Evolutionary conservation across 768 basidiomycete genomes (phyloP), one percentile per base, ranked within the genome.

Genomic region (Tulasnella sp.): DNA sequence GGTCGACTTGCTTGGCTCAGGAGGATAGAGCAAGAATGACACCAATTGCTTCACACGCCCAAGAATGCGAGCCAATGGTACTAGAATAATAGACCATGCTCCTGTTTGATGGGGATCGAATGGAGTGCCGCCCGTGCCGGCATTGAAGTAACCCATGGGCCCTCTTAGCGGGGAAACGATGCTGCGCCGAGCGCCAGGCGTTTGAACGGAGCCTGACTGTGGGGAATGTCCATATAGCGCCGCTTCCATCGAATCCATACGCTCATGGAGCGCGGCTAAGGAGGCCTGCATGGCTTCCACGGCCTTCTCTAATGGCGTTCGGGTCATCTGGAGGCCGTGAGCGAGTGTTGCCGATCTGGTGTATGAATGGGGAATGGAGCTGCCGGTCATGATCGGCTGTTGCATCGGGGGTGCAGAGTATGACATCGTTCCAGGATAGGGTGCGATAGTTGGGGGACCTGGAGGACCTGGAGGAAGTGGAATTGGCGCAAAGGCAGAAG

Each of bases 31-130:
- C 80, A 94, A 89, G 84, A 94, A 92, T 18, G 85, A 82, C 14
- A 89, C 84, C 56, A 93, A 82, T 46, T 88, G 86, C 58, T 88
- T 88, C 52, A 93, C 81, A 34, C 84, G 84, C 16, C 87, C 86
- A 19, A 91, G 80, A 31, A 89, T 87, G 40, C 87, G 87, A n/a
- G 89, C 85, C 18, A 94, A 76, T 14, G 93, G 93, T 80, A 89
- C 90, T 8, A 94, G 85, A 21, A 94, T 86, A 71, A 92, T 82
- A 9, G 94, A 90, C 94, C 94, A 96, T 87, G 95, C 89, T 72
- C 94, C 94, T 84, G 95, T 87, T 83, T 95, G 93, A 74, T 93
- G 89, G n/a, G 93, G 83, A 83, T 94, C 92, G 91, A 92, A 93
- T n/a, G 52, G 71, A 24, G 79, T 9, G 24, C 36, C 68, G 40